Conservation (phyloP, 257 asterid genomes). For the Solanum lycopersicoides region DNA sequence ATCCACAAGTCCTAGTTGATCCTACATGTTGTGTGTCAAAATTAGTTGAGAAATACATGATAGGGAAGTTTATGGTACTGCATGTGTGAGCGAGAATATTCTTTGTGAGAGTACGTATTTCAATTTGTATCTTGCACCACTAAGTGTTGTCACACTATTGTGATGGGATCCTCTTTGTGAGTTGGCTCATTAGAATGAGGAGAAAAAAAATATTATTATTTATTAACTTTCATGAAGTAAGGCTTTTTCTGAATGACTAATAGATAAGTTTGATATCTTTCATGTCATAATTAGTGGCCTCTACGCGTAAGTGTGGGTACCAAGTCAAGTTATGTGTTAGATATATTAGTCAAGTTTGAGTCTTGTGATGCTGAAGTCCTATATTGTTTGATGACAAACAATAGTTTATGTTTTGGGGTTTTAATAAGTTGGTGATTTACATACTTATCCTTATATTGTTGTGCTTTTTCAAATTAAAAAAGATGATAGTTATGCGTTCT, state of each 20-base stretch:
- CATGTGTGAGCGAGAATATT: too few species aligned
- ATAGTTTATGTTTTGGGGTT: background rate
- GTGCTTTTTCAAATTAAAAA: too few species aligned
- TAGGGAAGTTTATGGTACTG: too few species aligned
- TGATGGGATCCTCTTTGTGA: background rate
- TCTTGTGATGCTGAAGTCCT: background rate
- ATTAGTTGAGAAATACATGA: too few species aligned
- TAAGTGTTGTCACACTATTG: too few species aligned
- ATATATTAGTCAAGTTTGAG: background rate
- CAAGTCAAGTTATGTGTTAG: background rate
- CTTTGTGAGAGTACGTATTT: too few species aligned
- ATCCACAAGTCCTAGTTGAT: background rate
- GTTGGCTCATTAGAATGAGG: background rate
- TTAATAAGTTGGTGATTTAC: background rate
- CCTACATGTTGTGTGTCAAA: too few species aligned
- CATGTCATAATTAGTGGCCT: background rate
- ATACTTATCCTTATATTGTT: too few species aligned
- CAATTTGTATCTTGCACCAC: too few species aligned
- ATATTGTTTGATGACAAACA: background rate
- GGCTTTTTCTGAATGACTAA: too few species aligned
- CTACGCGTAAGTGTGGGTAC: background rate
- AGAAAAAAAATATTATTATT: too few species aligned
- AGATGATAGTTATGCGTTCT: background rate
- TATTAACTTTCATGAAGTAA: too few species aligned
- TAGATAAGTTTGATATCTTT: background rate